A percentile compares a stretch with the other conserved stretches of the same genome.
Conservation (phyloP, 2,329 filamentous ascomycete genomes). For the Monilinia aucupariae region DNA sequence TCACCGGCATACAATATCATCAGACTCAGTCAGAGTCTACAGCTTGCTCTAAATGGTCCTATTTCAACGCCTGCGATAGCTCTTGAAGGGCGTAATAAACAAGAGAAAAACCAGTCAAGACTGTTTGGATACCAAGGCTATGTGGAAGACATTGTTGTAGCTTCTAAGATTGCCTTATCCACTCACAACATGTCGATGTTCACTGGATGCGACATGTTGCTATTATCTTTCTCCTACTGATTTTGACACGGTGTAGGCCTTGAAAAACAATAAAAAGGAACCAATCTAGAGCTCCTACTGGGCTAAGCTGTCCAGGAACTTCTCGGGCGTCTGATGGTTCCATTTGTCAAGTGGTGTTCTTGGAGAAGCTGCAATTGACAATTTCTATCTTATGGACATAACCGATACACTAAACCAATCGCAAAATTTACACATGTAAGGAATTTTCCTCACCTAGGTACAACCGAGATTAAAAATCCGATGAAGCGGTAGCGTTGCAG, state of each 20-base stretch:
- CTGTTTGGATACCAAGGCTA: too few relatives aligned
- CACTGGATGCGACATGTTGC: not conserved
- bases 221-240: not conserved
- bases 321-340: not conserved
- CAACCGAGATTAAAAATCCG: not conserved
- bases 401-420: not conserved
- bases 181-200: not conserved
- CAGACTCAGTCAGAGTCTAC: too few relatives aligned
- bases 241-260: not conserved
- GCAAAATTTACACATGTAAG: not conserved
- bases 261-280: not conserved
- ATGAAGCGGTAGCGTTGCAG: not conserved
- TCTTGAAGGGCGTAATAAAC: too few relatives aligned
- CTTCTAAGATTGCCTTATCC: too few relatives aligned
- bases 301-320: not conserved
- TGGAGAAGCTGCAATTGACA: not conserved
- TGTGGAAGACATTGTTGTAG: too few relatives aligned
- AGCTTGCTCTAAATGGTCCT: too few relatives aligned
- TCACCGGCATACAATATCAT: too few relatives aligned
- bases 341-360: not conserved
- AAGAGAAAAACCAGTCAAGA: too few relatives aligned
- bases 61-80: too few relatives aligned
- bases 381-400: not conserved
- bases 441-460: not conserved
- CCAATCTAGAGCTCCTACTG: not conserved